Base-by-base conservation (phyloP, 164 flowering plant species). In the Litsea cubeba region DNA sequence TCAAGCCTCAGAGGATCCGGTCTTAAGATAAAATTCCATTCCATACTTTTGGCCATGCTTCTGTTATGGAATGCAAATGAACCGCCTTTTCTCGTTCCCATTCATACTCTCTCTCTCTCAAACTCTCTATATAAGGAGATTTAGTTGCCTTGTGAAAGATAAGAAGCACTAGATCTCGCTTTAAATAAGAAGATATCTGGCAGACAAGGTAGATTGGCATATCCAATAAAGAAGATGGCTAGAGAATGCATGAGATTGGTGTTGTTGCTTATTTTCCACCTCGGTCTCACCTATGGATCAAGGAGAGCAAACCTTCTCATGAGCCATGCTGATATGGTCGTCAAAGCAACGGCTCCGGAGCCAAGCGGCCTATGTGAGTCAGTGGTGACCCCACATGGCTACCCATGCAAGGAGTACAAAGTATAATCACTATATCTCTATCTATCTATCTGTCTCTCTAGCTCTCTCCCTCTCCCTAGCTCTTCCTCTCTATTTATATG, bases 361-460 rank as follows among this genome's bases (percentile, higher is more conserved):
- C n/a, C 35, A 20, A 62, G 54, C 1, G 82, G 82, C 17, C 5
- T 87, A 40, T 90, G 95, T 75, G 85, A 84, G 15, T 40, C 87
- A 23, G 74, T 89, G 0, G 90, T 90, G 12, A 22, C 40, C 23
- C 46, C 75, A 1, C 83, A 84, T 63, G 97, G 94, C 30, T 91
- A 90, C 84, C 84, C 86, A 58, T 91, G 97, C 82, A 85, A 84
- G 72, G 97, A 92, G 65, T 80, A 81, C 73, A 76, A 90, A 54
- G 97, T 89, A 40, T 7, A 40, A 7, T 40, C 11, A 0, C 46
- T 40, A 8, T 35, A 8, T 5, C 40, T 32, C 6, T 32, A 6
- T 32, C 6, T n/a, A n/a, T n/a, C n/a, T n/a, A n/a, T n/a, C n/a
- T n/a, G n/a, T n/a, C 25, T 18, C 57, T 2, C 46, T 35, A 0